Conservation (phyloP, 805 yeast species). For the Hanseniaspora nectarophila region DNA sequence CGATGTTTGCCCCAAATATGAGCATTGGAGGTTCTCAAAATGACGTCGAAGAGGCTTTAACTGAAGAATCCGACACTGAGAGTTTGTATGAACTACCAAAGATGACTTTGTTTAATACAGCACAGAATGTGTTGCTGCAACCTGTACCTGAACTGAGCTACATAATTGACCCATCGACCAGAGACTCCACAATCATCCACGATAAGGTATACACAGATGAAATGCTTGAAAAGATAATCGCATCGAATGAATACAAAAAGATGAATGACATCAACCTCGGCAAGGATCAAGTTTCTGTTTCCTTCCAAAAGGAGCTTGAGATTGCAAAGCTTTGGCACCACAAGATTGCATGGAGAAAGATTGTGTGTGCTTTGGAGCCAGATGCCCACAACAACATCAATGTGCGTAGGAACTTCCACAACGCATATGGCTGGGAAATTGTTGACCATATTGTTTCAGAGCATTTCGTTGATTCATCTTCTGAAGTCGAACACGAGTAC, state of each 20-base stretch:
- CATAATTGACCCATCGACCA: slow-evolving; percentile 49
- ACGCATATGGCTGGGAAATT: slow-evolving; percentile 79
- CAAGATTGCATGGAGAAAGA: slow-evolving; percentile 60
- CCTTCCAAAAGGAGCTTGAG: slow-evolving; percentile 40
- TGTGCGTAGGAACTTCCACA: slow-evolving; percentile 58
- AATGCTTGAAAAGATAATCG: slow-evolving; percentile 34
- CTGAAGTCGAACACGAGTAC: neutral
- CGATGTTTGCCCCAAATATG: slow-evolving; percentile 33
- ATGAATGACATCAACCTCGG: slow-evolving; percentile 19
- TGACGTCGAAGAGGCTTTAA: slow-evolving; percentile 14
- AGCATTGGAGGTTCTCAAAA: slow-evolving; percentile 10
- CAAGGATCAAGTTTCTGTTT: slow-evolving; percentile 15
- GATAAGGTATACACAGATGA: slow-evolving; percentile 48
- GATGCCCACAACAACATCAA: slow-evolving; percentile 70
- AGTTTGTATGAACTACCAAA: slow-evolving; percentile 38
- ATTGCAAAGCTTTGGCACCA: slow-evolving; percentile 62
- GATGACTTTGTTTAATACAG: slow-evolving; percentile 58
- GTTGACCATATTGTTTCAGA: slow-evolving; percentile 53
- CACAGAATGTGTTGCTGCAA: slow-evolving; percentile 53
- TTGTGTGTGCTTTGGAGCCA: slow-evolving; percentile 51
- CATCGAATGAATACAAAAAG: slow-evolving; percentile 11
- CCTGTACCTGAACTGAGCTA: slow-evolving; percentile 54
- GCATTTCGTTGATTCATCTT: slow-evolving; percentile 38
- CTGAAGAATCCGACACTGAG: slow-evolving; percentile 16
- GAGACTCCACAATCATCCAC: slow-evolving; percentile 52